Base-by-base conservation (phyloP, 192 early-diverging fungal species). In the Mortierella alpina region DNA sequence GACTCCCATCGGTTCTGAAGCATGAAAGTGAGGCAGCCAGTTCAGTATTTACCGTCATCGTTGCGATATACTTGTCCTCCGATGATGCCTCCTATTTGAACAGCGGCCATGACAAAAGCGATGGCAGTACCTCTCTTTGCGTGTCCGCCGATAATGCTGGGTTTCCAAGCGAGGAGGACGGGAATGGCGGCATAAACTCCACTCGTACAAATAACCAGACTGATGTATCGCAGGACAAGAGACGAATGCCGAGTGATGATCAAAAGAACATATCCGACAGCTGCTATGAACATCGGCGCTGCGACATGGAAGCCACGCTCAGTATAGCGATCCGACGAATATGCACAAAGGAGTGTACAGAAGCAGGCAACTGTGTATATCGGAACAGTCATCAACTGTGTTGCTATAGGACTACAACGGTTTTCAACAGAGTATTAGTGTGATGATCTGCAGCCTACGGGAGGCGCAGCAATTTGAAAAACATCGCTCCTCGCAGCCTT, bases 11-110 rank as follows among this genome's bases (percentile, higher is more conserved):
- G 31, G 31, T 31, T 31, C 31, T 31, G 31, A 31, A 2, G 31
- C 31, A 3, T 31, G 31, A 31, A 31, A 31, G 31, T 31, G 31
- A 3, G 31, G 31, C 31, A 3, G 31, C 31, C 31, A 31, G 31
- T 31, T 31, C n/a, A 56, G 8, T 31, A n/a, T 31, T 40, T 60
- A 64, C 88, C 91, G 45, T 72, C 51, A 22, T 85, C 84, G n/a
- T 89, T 89, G 0, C 88, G 87, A 72, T 92, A 95, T 5, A 95
- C 85, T 48, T 93, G 90, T 0, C 91, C 90, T 53, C 87, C 89
- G 23, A 93, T 86, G 15, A 86, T 79, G 20, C 92, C 93, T 65
- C 91, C 91, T 60, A 90, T 73, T 67, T 95, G 92, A 22, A 87
- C 90, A 66, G 90, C 85, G 5, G 86, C 84, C 60, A 91, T 89